Conservation (phyloP, 176 grass and related monocot species). For the Cenchrus americanus region DNA sequence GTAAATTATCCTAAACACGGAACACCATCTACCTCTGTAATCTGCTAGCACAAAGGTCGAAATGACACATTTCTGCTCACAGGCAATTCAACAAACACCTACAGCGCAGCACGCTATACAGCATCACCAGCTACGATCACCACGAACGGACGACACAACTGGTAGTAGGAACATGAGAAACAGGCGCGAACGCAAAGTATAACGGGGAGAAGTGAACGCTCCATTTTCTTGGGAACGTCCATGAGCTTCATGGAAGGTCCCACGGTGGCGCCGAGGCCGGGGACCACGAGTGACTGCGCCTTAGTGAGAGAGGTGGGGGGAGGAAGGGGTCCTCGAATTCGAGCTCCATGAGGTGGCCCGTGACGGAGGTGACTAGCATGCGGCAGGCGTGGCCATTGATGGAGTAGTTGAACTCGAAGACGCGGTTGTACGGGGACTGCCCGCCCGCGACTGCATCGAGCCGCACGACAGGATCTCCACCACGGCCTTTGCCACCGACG, state of each 20-base stretch:
- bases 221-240: slow-evolving; percentile 91
- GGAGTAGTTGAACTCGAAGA: slow-evolving; percentile 87
- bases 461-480: slow-evolving; percentile 80
- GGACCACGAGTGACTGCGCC: slow-evolving; percentile 41
- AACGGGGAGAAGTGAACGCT: slow-evolving; percentile 19
- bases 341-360: slow-evolving; percentile 97
- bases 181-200: neutral
- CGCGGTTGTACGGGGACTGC: slow-evolving; percentile 80
- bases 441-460: slow-evolving; percentile 64
- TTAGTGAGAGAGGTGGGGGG: slow-evolving; percentile 5
- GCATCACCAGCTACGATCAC: neutral
- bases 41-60: neutral
- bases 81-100: slow-evolving; percentile 47
- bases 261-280: slow-evolving; percentile 36
- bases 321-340: slow-evolving; percentile 80
- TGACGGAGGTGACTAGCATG: slow-evolving; percentile 96
- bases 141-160: neutral
- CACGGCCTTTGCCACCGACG: slow-evolving; percentile 88
- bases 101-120: neutral
- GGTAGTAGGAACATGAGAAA: neutral
- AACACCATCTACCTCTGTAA: neutral
- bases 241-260: slow-evolving; percentile 68
- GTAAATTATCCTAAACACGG: slow-evolving; percentile 9
- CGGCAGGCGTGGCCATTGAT: slow-evolving; percentile 59
- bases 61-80: neutral